Evolutionary conservation across 371 early-diverging fungal genomes (phyloP).

Genomic region (Mucor sp.): DNA sequence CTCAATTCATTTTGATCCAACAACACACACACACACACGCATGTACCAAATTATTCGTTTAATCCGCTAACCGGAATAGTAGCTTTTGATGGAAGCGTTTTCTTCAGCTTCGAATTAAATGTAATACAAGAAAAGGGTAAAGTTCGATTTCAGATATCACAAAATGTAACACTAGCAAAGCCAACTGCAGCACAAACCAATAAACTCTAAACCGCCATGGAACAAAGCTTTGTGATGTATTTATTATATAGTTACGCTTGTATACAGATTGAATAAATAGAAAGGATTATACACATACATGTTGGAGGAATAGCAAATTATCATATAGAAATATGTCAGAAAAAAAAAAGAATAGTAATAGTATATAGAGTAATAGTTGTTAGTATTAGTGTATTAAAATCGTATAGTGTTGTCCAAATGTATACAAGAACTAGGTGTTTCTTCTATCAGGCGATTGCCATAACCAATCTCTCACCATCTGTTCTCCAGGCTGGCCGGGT

Average conservation of each 20-base stretch:
- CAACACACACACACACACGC: no score
- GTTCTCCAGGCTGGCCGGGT: background rate
- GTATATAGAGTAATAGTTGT: background rate
- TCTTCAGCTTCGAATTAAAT: background rate
- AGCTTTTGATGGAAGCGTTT: background rate
- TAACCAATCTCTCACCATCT: slow-evolving; percentile 25
- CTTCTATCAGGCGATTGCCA: slow-evolving; percentile 36
- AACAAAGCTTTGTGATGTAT: background rate
- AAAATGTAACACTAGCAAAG: background rate
- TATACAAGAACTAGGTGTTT: slow-evolving; percentile 6
- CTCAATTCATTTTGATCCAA: no score
- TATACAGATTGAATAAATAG: background rate
- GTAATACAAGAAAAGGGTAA: background rate
- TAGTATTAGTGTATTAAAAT: background rate
- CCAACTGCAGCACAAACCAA: background rate
- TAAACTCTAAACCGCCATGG: background rate
- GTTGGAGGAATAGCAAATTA: background rate
- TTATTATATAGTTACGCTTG: background rate
- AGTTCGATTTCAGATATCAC: background rate
- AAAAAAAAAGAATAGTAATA: background rate
- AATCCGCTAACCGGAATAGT: no score
- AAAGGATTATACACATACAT: background rate
- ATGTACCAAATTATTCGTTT: no score
- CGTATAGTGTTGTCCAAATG: background rate
- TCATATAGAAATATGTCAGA: background rate